Percentiles rank a stretch among this genome's conserved stretches.
phyloP scores from a whole-genome alignment of 73 alveolate species.

The Paraurostyla sp. region DNA sequence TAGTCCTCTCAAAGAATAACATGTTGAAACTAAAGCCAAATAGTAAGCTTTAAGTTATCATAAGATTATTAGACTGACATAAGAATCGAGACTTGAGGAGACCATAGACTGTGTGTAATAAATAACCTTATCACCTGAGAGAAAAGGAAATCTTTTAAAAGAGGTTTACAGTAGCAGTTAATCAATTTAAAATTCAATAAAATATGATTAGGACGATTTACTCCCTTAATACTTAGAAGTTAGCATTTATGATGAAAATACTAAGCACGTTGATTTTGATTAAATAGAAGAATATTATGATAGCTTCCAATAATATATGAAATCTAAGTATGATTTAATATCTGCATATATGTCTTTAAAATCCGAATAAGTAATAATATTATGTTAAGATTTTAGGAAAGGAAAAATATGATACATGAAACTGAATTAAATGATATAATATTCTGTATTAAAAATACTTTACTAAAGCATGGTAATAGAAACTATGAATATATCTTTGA shows the following conservation, averaged over 20 bases:
- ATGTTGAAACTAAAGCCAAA: too few relatives aligned
- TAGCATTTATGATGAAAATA: not conserved
- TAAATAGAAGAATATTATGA: conserved; percentile 4
- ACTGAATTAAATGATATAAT: not conserved
- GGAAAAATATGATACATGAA: not conserved
- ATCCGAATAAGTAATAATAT: not conserved
- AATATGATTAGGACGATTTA: not conserved
- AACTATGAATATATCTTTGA: not conserved
- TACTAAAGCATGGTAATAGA: not conserved
- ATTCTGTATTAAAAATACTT: not conserved
- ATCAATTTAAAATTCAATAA: too few relatives aligned
- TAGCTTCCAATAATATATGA: not conserved
- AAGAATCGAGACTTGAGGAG: too few relatives aligned
- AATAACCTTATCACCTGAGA: too few relatives aligned
- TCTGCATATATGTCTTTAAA: not conserved
- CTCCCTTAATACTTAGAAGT: not conserved
- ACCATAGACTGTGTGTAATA: too few relatives aligned
- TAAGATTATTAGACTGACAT: too few relatives aligned
- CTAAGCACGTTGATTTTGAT: not conserved
- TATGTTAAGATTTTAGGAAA: not conserved
- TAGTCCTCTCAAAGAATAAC: too few relatives aligned
- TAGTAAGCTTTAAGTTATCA: too few relatives aligned
- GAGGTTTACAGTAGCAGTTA: not conserved
- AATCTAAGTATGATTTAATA: not conserved
- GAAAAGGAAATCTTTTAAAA: not conserved